Evolutionary conservation across 306 rosid genomes (phyloP), one percentile per base, ranked within the genome.

Genomic region (Clitoria ternatea): DNA sequence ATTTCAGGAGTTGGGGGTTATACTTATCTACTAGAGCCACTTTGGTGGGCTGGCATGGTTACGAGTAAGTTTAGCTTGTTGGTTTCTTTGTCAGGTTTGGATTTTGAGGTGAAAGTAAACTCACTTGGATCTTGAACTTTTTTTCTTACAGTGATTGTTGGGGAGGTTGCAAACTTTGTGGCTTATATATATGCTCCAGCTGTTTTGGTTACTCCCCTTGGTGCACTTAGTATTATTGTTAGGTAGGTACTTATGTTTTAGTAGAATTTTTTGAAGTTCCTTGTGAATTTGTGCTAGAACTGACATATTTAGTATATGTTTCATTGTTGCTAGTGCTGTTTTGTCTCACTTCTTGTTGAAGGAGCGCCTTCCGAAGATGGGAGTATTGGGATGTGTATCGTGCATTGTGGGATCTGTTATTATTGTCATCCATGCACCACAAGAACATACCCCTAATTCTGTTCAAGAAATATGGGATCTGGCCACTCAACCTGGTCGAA

Each of bases 1-100:
- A 60, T 61, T 73, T 78, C 73, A 94, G 98, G 98, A 52, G 81
- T 85, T 60, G 97, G 98, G 2, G 98, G 98, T 15, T 86, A 90
- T 76, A 84, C 96, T 29, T 94, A 94, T 80, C 73, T 94, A 43
- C 45, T 91, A 30, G 96, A 94, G 84, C 98, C 98, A 20, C 91
- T 94, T 49, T 94, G 98, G 98, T 94, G 98, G 98, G 89, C 85
- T 15, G 98, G 98, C 79, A 87, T 94, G 98, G 81, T 90, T 70
- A 90, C 92, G 42, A 94, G 98, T 94, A 89, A 70, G 95, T 87
- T 33, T 50, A 43, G 40, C 69, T 56, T 12, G 23, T 37, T 19
- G 6, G 19, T 60, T 35, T 35, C 11, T 35, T 27, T 45, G 17
- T 61, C 63, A 1, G 33, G 45, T 47, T 59, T 73, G 27, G 26